These are phyloP conservation scores for Yamadazyma taylorii DNA, from an alignment of 1,139 yeast genomes.

Conservation along the genomic window DNA sequence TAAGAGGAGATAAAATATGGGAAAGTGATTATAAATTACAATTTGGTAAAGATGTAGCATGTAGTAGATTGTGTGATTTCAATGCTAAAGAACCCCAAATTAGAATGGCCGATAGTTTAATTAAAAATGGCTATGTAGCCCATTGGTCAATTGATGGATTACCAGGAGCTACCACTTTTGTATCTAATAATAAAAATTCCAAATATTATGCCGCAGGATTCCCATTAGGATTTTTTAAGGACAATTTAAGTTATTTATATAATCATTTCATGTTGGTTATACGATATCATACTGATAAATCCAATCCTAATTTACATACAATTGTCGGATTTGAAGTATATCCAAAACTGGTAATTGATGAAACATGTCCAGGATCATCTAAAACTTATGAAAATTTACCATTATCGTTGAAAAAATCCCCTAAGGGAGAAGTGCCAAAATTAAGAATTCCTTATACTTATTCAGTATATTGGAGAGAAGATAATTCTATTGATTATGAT, in stretches of 20 bases:
- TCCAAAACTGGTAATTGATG: slow-evolving; percentile 75
- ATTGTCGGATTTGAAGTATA: slow-evolving; percentile 92
- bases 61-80: slow-evolving; percentile 68
- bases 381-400: slow-evolving; percentile 57
- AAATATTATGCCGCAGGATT: slow-evolving; percentile 87
- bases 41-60: slow-evolving; percentile 64
- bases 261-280: slow-evolving; percentile 83
- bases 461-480: slow-evolving; percentile 89
- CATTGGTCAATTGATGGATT: slow-evolving; percentile 85
- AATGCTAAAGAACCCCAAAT: slow-evolving; percentile 51
- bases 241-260: slow-evolving; percentile 59
- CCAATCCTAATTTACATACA: slow-evolving; percentile 42
- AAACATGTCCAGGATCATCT: slow-evolving; percentile 68
- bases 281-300: slow-evolving; percentile 60
- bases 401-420: slow-evolving; percentile 26
- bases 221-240: slow-evolving; percentile 70
- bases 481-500: slow-evolving; percentile 61
- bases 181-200: slow-evolving; percentile 54
- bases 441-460: slow-evolving; percentile 71
- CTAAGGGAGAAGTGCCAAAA: slow-evolving; percentile 19
- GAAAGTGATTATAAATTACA: slow-evolving; percentile 64
- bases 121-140: slow-evolving; percentile 69
- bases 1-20: slow-evolving; percentile 81
- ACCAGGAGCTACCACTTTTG: slow-evolving; percentile 88
- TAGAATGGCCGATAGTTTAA: slow-evolving; percentile 57